A percentile compares a stretch with the other conserved stretches of the same genome.
Evolutionary conservation across 805 yeast species (phyloP).

Genomic region (Ogataea methylovora): DNA sequence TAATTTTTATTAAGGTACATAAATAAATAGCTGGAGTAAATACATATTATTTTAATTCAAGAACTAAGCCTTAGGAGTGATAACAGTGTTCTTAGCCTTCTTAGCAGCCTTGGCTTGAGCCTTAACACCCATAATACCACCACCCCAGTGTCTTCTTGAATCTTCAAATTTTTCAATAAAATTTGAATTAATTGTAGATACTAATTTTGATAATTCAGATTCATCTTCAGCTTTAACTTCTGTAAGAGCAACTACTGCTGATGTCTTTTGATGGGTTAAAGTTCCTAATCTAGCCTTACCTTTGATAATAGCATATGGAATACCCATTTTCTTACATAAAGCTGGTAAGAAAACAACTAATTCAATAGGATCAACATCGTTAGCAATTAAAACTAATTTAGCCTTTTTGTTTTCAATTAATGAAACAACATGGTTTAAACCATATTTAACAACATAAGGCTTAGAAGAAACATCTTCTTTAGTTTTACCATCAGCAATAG

Average conservation of each 20-base stretch:
- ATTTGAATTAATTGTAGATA: constrained; percentile 91
- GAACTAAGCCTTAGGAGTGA: constrained; percentile 43
- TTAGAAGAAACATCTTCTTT: constrained; percentile 94
- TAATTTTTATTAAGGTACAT: too few species aligned
- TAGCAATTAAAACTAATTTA: constrained; percentile 92
- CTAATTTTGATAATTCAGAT: constrained; percentile 86
- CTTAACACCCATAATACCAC: constrained; percentile 96
- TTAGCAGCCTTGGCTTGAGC: constrained; percentile 80
- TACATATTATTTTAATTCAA: neutral
- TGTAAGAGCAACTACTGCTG: constrained; percentile 95
- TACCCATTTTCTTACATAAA: constrained; percentile 98
- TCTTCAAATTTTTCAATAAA: constrained; percentile 92
- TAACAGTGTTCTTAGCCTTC: constrained; percentile 47
- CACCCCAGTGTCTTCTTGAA: constrained; percentile 99
- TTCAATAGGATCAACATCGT: constrained; percentile 99
- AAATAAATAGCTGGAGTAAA: constrained; percentile 65
- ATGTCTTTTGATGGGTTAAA: constrained; percentile 93
- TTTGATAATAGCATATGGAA: constrained; percentile 97
- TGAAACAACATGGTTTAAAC: constrained; percentile 98
- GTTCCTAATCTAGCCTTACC: constrained; percentile 99
- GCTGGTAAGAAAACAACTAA: constrained; percentile 97
- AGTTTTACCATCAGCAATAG: constrained; percentile 96
- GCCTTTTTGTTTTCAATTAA: constrained; percentile 98
- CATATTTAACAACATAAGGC: constrained; percentile 96
- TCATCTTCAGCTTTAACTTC: constrained; percentile 94